Percentiles rank a stretch among this genome's conserved stretches.
These are phyloP conservation scores for Naematelia encephala DNA, from an alignment of 768 basidiomycete genomes.

Conservation along the genomic window DNA sequence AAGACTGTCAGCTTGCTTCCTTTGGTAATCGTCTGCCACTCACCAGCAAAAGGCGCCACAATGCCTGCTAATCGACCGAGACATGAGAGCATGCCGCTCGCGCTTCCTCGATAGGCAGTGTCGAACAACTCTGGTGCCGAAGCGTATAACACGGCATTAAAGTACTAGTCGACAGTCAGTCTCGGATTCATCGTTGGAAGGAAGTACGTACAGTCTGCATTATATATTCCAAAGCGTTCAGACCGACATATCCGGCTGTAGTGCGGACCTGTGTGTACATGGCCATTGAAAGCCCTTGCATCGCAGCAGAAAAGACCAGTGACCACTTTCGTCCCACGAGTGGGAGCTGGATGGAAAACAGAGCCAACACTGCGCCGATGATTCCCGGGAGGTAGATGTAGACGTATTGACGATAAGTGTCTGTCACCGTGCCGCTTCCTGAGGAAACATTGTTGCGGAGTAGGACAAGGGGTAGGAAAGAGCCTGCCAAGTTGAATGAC, in stretches of 20 bases:
- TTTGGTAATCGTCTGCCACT: too few species aligned
- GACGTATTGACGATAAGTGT: conserved; percentile 51
- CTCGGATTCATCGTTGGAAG: background rate
- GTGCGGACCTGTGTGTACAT: conserved; percentile 47
- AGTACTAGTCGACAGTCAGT: conserved; percentile 29
- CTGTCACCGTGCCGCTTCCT: conserved; percentile 36
- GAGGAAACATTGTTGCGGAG: conserved; percentile 46
- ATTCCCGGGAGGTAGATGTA: conserved; percentile 48
- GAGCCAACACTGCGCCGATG: conserved; percentile 40
- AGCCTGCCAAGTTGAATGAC: conserved; percentile 49
- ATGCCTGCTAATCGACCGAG: conserved; percentile 43
- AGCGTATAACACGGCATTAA: conserved; percentile 51
- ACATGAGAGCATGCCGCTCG: conserved; percentile 44
- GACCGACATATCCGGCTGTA: conserved; percentile 43
- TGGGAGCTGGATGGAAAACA: conserved; percentile 42
- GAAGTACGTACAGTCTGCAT: conserved; percentile 40
- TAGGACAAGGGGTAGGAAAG: conserved; percentile 50
- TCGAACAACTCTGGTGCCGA: conserved; percentile 49
- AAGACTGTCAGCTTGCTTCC: too few species aligned
- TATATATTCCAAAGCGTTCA: conserved; percentile 47
- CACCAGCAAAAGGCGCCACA: conserved; percentile 46
- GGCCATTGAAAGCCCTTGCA: conserved; percentile 47
- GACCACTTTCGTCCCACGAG: conserved; percentile 45
- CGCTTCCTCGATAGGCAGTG: conserved; percentile 44
- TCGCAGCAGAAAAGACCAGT: conserved; percentile 36